Base-by-base conservation (phyloP, 371 early-diverging fungal genomes). In the Haplosporangium sp. region DNA sequence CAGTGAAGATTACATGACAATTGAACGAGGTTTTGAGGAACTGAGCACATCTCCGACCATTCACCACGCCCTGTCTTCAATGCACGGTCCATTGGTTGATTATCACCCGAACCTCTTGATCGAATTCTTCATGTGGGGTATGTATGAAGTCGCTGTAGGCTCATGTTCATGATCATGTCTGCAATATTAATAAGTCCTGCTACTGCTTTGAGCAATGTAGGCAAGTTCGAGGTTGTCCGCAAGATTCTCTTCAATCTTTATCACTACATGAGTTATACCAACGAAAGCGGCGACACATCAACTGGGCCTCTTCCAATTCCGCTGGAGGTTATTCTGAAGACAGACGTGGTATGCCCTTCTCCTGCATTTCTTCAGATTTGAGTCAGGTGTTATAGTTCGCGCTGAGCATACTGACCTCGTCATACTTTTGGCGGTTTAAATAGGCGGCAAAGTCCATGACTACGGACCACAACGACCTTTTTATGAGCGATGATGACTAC, bases 121-220 rank as follows among this genome's bases (percentile, higher is more conserved):
- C 10, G 90, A 94, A 56, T 92, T 94, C 70, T 75, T 93, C 18
- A 77, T 94, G 79, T 94, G 93, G 93, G 93, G 93, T 84, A 83
- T 61, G 81, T 55, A 14, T 55, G 59, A 46, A 40, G 46, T 18
- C 6, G 45, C n/a, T 36, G 20, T 59, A 54, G 20, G 55, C 59
- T 7, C 13, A 36, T n/a, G 43, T 8, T 29, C 1, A 5, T 9
- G 46, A n/a, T 12, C 5, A 13, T 56, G 13, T 38, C 48, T 67
- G 10, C 18, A 37, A 11, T 64, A 14, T 51, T 55, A 37, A 36
- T 10, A 46, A 46, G 5, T 10, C 18, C 6, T 55, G 45, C 45
- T 18, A 1, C 13, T 48, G 43, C 46, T 3, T 46, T 9, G 14
- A 7, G 18, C 18, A 29, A 18, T 42, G 6, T 73, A 89, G 92